Conservation (phyloP, 441 rosid genomes). For the Euphorbia schlechtendalii region DNA sequence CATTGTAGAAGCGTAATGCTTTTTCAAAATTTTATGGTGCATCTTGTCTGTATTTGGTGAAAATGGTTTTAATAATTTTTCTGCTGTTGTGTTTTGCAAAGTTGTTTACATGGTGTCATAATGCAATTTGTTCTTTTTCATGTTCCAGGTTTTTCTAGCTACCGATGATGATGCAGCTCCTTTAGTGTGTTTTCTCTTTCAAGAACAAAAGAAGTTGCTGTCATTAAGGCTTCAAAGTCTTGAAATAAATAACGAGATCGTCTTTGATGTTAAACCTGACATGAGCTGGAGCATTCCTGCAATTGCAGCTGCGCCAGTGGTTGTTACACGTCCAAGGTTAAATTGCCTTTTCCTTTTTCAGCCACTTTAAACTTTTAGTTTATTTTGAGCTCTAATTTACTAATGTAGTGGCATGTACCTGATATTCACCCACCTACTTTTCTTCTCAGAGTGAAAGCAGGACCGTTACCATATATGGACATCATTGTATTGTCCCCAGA, state of each 20-base stretch:
- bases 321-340: slow-evolving; percentile 83
- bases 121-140: slow-evolving; percentile 3
- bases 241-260: slow-evolving; percentile 72
- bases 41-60: neutral
- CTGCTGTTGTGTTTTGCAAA: slow-evolving; percentile 7
- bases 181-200: slow-evolving; percentile 76
- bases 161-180: slow-evolving; percentile 79
- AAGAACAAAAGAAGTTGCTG: slow-evolving; percentile 84
- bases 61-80: slow-evolving; percentile 9
- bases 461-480: slow-evolving; percentile 64
- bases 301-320: slow-evolving; percentile 81
- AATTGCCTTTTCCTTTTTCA: slow-evolving; percentile 11
- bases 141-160: slow-evolving; percentile 80
- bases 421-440: slow-evolving; percentile 10
- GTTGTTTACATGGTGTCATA: slow-evolving; percentile 9
- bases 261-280: slow-evolving; percentile 78
- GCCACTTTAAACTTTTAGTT: slow-evolving; percentile 5
- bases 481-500: slow-evolving; percentile 84
- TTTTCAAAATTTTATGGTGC: neutral
- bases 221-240: slow-evolving; percentile 79
- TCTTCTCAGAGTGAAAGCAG: slow-evolving; percentile 59
- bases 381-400: slow-evolving; percentile 14
- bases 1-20: neutral
- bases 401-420: slow-evolving; percentile 7
- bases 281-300: slow-evolving; percentile 94